phyloP scores from a whole-genome alignment of 1,139 yeast genomes.

The Yamadazyma trypodendri region DNA sequence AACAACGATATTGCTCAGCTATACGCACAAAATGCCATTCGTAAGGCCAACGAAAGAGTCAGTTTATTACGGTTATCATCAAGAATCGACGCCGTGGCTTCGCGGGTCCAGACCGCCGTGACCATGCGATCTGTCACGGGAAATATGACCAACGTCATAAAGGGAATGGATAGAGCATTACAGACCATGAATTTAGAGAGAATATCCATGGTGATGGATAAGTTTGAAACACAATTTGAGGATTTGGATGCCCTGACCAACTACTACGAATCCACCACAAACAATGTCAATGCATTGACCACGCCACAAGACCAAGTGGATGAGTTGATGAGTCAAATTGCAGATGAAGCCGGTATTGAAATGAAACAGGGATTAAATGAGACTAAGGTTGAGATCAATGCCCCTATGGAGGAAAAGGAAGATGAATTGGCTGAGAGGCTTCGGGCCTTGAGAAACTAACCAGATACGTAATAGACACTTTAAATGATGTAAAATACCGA shows the following conservation, averaged over 20 bases:
- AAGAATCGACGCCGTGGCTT: conserved; percentile 92
- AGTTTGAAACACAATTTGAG: conserved; percentile 93
- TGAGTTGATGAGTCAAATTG: conserved; percentile 84
- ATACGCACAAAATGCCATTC: conserved; percentile 93
- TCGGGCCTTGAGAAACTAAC: conserved; percentile 59
- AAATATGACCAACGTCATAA: conserved; percentile 88
- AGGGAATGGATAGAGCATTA: conserved; percentile 95
- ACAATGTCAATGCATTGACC: conserved; percentile 80
- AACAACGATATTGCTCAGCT: conserved; percentile 91
- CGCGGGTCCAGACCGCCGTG: conserved; percentile 94
- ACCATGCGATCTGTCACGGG: conserved; percentile 95
- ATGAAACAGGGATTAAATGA: conserved; percentile 76
- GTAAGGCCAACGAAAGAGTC: conserved; percentile 85
- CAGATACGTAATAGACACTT: no score
- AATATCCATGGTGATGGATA: conserved; percentile 94
- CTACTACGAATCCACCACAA: conserved; percentile 89
- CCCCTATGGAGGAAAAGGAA: conserved; percentile 73
- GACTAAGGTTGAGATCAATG: conserved; percentile 44
- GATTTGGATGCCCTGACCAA: conserved; percentile 93
- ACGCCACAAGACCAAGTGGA: conserved; percentile 98
- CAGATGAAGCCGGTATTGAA: conserved; percentile 97
- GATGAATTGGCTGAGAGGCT: conserved; percentile 84
- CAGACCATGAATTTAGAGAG: conserved; percentile 93
- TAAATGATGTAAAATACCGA: no score
- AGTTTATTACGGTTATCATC: conserved; percentile 82